Percentiles rank a stretch among this genome's conserved stretches.
Evolutionary conservation across 192 early-diverging fungal genomes (phyloP).

Genomic region (Piromyces finnis): DNA sequence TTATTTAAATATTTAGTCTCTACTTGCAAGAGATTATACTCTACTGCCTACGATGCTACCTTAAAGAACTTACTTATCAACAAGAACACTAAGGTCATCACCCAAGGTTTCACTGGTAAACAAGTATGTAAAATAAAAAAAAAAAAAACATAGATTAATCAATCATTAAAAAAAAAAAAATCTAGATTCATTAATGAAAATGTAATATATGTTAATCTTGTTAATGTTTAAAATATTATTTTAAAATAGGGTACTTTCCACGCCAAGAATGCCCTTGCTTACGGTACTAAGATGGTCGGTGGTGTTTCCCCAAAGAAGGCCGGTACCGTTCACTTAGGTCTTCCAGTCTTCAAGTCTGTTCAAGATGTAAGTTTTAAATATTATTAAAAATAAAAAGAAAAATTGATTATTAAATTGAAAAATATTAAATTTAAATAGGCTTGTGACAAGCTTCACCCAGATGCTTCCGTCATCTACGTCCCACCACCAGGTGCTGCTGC

Average conservation of each 20-base stretch:
- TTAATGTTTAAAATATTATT: too few species aligned
- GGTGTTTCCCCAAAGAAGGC: slow-evolving; percentile 94
- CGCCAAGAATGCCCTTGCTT: slow-evolving; percentile 94
- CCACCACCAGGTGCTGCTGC: slow-evolving; percentile 89
- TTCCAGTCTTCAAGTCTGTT: slow-evolving; percentile 86
- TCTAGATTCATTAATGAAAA: too few species aligned
- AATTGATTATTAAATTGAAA: too few species aligned
- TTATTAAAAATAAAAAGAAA: too few species aligned
- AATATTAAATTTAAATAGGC: too few species aligned
- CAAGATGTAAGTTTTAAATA: slow-evolving; percentile 35
- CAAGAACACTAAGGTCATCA: slow-evolving; percentile 93
- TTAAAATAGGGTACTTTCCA: slow-evolving; percentile 98
- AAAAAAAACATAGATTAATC: not conserved
- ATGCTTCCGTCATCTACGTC: slow-evolving; percentile 98
- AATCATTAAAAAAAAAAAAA: not conserved
- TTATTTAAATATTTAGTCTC: not conserved
- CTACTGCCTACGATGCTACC: slow-evolving; percentile 56
- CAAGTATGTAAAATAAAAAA: slow-evolving; percentile 37
- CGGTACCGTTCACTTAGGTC: slow-evolving; percentile 77
- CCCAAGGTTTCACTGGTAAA: slow-evolving; percentile 98
- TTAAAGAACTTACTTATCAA: slow-evolving; percentile 81
- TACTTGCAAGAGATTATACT: not conserved
- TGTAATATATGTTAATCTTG: too few species aligned
- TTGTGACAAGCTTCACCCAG: slow-evolving; percentile 63
- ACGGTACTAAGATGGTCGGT: slow-evolving; percentile 97